Evolutionary conservation across 768 basidiomycete species (phyloP).

Genomic region (Botryobasidium botryosum): DNA sequence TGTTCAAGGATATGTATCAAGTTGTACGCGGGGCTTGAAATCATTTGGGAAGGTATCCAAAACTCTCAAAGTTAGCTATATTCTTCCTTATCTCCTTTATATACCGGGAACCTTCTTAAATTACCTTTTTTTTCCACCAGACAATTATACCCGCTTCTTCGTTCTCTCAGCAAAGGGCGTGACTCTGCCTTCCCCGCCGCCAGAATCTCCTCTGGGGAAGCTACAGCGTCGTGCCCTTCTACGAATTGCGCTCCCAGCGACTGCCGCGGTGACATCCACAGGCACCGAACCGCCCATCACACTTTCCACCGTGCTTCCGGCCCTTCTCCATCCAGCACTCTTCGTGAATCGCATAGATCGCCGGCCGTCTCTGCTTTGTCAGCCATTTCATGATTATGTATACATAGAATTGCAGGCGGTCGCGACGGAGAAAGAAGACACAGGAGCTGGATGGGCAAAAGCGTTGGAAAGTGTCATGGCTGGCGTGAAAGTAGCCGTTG

Average conservation of each 20-base stretch:
- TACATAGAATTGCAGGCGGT: not conserved
- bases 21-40: not conserved
- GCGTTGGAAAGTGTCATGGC: too few relatives aligned
- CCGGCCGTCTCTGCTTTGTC: slow-evolving; percentile 3
- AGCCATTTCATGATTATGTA: slow-evolving; percentile 2
- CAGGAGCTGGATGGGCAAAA: not conserved
- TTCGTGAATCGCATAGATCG: slow-evolving; percentile 5
- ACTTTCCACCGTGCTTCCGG: not conserved
- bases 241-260: slow-evolving; percentile 1
- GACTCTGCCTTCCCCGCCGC: not conserved
- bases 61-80: not conserved
- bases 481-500: too few relatives aligned
- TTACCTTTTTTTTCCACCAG: not conserved
- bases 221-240: not conserved
- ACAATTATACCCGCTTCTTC: slow-evolving; percentile 5
- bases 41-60: slow-evolving; percentile 4
- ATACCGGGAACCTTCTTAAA: not conserved
- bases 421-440: not conserved
- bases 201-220: not conserved
- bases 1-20: slow-evolving; percentile 7
- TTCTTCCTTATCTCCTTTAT: not conserved
- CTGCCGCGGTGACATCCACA: too few relatives aligned
- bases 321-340: not conserved
- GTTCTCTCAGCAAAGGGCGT: not conserved
- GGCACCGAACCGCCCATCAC: not conserved